These are phyloP conservation scores for Aspergillus chevalieri DNA, from an alignment of 2,329 filamentous ascomycete genomes.

Conservation along the genomic window DNA sequence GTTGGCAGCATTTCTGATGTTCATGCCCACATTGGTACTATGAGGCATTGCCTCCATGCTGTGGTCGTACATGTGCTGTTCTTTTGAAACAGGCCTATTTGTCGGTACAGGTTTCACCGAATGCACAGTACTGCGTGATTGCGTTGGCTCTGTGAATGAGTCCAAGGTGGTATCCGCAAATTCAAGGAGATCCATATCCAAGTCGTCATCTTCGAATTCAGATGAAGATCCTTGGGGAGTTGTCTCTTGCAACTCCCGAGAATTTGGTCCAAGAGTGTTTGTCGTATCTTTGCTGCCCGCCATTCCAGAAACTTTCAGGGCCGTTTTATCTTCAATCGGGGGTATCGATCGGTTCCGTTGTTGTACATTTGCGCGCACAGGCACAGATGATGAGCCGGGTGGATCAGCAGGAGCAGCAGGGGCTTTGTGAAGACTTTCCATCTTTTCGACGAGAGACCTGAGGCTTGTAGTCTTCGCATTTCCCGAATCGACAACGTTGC, in stretches of 20 bases:
- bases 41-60: slow-evolving; percentile 3
- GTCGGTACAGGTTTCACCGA: not conserved
- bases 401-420: slow-evolving; percentile 24
- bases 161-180: slow-evolving; percentile 29
- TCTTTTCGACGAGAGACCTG: slow-evolving; percentile 59
- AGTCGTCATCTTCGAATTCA: slow-evolving; percentile 45
- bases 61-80: slow-evolving; percentile 1
- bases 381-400: slow-evolving; percentile 41
- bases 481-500: slow-evolving; percentile 34
- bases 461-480: slow-evolving; percentile 42
- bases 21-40: slow-evolving; percentile 5
- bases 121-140: not conserved
- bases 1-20: slow-evolving; percentile 14
- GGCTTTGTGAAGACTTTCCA: slow-evolving; percentile 47
- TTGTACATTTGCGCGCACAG: slow-evolving; percentile 25
- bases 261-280: not conserved
- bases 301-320: not conserved
- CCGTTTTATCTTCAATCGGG: slow-evolving; percentile 18
- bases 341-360: slow-evolving; percentile 27
- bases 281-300: not conserved
- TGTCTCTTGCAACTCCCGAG: not conserved
- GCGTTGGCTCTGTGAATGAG: slow-evolving; percentile 19
- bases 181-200: slow-evolving; percentile 42
- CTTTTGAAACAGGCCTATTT: not conserved
- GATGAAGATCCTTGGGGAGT: slow-evolving; percentile 28